phyloP scores from a whole-genome alignment of 495 filamentous ascomycete species.

The Neurospora africana region DNA sequence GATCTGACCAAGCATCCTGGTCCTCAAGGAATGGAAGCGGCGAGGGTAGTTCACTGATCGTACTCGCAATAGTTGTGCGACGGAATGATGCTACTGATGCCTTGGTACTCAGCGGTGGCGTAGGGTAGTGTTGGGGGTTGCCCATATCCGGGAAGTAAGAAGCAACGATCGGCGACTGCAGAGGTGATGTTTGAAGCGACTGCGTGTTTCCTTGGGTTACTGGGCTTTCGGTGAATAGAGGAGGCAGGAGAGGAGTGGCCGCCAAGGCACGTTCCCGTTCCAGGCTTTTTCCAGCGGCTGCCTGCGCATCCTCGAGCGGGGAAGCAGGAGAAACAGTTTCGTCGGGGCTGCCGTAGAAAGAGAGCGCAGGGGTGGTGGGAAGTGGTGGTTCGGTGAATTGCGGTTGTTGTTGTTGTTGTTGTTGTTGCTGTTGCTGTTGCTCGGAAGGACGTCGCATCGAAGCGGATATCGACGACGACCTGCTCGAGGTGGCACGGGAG shows the following conservation, averaged over 20 bases:
- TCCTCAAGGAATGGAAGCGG: slow-evolving; percentile 50
- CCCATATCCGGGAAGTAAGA: slow-evolving; percentile 17
- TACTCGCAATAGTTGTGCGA: slow-evolving; percentile 26
- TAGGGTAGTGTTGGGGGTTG: slow-evolving; percentile 37
- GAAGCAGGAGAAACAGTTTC: slow-evolving; percentile 25
- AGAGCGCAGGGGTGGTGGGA: slow-evolving; percentile 56
- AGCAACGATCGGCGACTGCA: slow-evolving; percentile 66
- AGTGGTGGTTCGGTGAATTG: slow-evolving; percentile 34
- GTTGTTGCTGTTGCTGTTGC: slow-evolving; percentile 22
- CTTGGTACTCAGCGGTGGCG: slow-evolving; percentile 70
- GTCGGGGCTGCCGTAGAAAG: slow-evolving; percentile 52
- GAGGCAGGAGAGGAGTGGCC: slow-evolving; percentile 73
- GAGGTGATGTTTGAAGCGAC: slow-evolving; percentile 54
- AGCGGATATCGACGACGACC: slow-evolving; percentile 59
- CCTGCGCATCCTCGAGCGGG: slow-evolving; percentile 50
- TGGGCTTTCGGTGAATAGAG: slow-evolving; percentile 51
- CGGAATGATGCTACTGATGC: slow-evolving; percentile 71
- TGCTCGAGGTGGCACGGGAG: slow-evolving; percentile 46
- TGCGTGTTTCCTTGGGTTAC: slow-evolving; percentile 19
- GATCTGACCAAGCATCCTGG: slow-evolving; percentile 69
- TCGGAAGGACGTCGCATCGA: slow-evolving; percentile 39
- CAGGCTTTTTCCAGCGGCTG: slow-evolving; percentile 36
- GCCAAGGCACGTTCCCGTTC: slow-evolving; percentile 55
- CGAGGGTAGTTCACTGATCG: slow-evolving; percentile 25
- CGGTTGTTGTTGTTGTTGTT: neutral